phyloP scores from a whole-genome alignment of 2,329 filamentous ascomycete species.

The Penicillium concentricum region DNA sequence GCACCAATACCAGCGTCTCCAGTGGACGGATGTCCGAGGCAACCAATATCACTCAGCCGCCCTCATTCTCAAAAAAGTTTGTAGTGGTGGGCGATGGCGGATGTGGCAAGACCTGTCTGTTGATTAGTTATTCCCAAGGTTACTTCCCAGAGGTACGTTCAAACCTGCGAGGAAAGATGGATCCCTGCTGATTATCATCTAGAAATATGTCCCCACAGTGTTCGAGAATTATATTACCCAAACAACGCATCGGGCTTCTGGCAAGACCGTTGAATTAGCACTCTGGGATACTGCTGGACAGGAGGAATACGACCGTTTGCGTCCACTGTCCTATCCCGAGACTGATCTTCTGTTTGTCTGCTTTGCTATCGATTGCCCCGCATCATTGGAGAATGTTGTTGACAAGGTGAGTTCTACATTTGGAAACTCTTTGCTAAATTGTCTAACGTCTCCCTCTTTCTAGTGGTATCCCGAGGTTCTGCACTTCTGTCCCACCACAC shows the following conservation, averaged over 20 bases:
- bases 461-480: conserved; percentile 99
- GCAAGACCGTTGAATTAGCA: conserved; percentile 93
- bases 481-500: conserved; percentile 97
- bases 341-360: conserved; percentile 98
- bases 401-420: conserved; percentile 72
- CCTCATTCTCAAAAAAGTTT: conserved; percentile 97
- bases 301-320: conserved; percentile 95
- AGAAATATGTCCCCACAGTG: conserved; percentile 99
- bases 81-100: conserved; percentile 97
- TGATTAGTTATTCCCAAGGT: conserved; percentile 98
- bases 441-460: conserved; percentile 5
- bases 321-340: conserved; percentile 95
- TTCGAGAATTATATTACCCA: conserved; percentile 99
- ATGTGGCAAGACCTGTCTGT: conserved; percentile 95
- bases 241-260: conserved; percentile 79
- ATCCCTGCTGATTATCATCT: neutral
- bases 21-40: conserved; percentile 71
- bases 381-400: conserved; percentile 96
- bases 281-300: conserved; percentile 98
- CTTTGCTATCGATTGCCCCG: conserved; percentile 98
- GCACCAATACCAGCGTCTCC: conserved; percentile 75
- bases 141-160: conserved; percentile 91
- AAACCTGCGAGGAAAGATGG: neutral
- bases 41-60: conserved; percentile 85
- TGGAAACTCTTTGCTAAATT: neutral